A percentile compares a stretch with the other conserved stretches of the same genome.
Evolutionary conservation across 495 filamentous ascomycete species (phyloP).

Genomic region (Xylaria bambusicola): DNA sequence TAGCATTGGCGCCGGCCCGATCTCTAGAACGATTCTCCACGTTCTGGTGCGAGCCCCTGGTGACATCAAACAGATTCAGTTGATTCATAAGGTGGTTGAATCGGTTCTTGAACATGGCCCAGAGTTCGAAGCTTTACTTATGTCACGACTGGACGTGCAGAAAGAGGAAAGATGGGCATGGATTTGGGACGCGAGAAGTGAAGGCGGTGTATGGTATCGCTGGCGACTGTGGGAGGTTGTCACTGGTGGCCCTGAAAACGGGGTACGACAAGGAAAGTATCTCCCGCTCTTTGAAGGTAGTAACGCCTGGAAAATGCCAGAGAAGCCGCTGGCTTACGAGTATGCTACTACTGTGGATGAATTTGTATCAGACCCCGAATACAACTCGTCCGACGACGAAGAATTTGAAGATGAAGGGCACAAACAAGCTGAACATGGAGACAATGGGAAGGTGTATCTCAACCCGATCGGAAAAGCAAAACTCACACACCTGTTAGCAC

Average conservation of each 20-base stretch:
- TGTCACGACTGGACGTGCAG: conserved; percentile 79
- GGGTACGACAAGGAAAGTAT: conserved; percentile 42
- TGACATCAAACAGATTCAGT: conserved; percentile 74
- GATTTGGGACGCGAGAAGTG: conserved; percentile 85
- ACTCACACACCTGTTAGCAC: conserved; percentile 74
- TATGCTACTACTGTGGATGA: conserved; percentile 72
- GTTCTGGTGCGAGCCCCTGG: conserved; percentile 75
- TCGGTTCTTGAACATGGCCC: conserved; percentile 73
- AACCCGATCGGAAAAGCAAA: conserved; percentile 84
- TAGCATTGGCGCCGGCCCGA: conserved; percentile 44
- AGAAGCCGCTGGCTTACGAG: conserved; percentile 68
- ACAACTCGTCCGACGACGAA: conserved; percentile 85
- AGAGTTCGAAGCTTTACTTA: conserved; percentile 90
- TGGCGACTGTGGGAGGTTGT: conserved; percentile 88
- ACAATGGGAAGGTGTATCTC: conserved; percentile 71
- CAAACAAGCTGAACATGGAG: conserved; percentile 54
- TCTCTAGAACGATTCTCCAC: conserved; percentile 55
- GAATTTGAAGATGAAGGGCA: conserved; percentile 75
- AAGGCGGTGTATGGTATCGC: conserved; percentile 81
- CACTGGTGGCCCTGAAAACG: conserved; percentile 53
- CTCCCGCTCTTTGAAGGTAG: conserved; percentile 69
- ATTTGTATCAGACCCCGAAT: conserved; percentile 80
- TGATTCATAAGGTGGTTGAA: conserved; percentile 90
- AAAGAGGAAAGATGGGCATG: conserved; percentile 88
- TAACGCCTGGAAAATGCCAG: conserved; percentile 70